Evolutionary conservation across 148 eudicot genomes (phyloP).

Genomic region (Cornus florida): DNA sequence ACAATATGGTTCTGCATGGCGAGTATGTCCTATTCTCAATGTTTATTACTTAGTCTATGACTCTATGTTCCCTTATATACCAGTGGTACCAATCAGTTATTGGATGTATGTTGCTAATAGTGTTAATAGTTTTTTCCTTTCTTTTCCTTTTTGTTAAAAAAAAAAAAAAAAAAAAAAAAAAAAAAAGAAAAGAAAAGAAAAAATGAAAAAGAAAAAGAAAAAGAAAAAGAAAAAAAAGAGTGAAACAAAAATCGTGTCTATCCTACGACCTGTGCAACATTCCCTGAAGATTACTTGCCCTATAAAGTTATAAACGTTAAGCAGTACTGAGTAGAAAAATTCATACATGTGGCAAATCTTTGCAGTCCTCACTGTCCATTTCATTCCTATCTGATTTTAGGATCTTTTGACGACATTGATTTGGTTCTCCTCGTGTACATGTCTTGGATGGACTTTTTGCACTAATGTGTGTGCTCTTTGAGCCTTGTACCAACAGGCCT

Average conservation of each 20-base stretch:
- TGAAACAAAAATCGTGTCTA: too few relatives aligned
- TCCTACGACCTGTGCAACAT: background rate
- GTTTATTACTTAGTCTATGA: background rate
- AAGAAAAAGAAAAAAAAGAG: too few relatives aligned
- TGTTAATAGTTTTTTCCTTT: background rate
- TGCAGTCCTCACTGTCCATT: background rate
- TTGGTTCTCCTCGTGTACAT: background rate
- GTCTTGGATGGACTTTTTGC: background rate
- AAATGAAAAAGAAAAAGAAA: too few relatives aligned
- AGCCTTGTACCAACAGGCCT: too few relatives aligned
- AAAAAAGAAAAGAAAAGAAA: too few relatives aligned
- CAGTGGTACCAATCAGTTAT: background rate
- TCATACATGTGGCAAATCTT: background rate
- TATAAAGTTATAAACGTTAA: too few relatives aligned
- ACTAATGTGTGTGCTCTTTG: background rate
- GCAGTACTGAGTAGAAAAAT: background rate
- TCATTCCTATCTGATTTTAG: slow-evolving; percentile 2
- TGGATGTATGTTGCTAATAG: background rate
- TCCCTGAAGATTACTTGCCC: background rate
- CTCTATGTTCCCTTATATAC: background rate
- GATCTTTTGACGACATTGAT: background rate
- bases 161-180: too few relatives aligned
- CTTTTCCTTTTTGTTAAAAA: too few relatives aligned
- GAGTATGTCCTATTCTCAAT: slow-evolving; percentile 60
- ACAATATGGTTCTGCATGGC: slow-evolving; percentile 91